These are phyloP conservation scores for Chalciporus chontae DNA, from an alignment of 768 basidiomycete species.

Conservation along the genomic window DNA sequence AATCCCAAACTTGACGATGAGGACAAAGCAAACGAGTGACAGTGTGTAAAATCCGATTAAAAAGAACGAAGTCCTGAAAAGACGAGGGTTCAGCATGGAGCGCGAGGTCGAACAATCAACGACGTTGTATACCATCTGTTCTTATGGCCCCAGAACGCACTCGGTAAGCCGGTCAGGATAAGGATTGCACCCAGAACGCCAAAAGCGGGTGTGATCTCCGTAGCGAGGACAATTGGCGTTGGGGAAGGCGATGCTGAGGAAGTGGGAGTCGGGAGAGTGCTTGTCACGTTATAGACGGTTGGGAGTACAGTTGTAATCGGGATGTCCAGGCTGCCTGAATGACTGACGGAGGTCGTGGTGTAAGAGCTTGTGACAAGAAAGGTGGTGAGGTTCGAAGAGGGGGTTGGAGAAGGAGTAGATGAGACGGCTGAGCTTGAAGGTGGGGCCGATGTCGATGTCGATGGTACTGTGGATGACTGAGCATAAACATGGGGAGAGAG, in stretches of 20 bases:
- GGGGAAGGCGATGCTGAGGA: constrained; percentile 42
- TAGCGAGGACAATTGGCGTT: constrained; percentile 43
- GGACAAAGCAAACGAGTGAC: constrained; percentile 78
- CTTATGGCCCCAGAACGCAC: constrained; percentile 91
- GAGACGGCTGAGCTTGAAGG: constrained; percentile 6
- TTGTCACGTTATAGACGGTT: constrained; percentile 60
- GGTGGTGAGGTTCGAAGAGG: constrained; percentile 42
- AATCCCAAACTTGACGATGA: constrained; percentile 88
- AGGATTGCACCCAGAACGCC: constrained; percentile 85
- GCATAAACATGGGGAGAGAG: constrained; percentile 34
- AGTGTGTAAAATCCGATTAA: constrained; percentile 89
- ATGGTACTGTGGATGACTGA: constrained; percentile 30
- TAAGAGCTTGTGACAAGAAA: constrained; percentile 53
- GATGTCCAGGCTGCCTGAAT: constrained; percentile 46
- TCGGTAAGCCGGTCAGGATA: constrained; percentile 85
- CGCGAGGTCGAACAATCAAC: neutral
- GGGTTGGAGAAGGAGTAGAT: constrained; percentile 21
- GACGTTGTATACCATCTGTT: constrained; percentile 73
- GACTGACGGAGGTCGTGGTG: constrained; percentile 45
- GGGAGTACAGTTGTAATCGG: constrained; percentile 54
- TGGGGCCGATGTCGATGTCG: constrained; percentile 1
- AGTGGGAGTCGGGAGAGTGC: constrained; percentile 48
- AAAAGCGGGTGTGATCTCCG: constrained; percentile 82
- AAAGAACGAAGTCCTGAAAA: constrained; percentile 85
- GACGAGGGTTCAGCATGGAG: constrained; percentile 7